Base-by-base conservation (phyloP, 1,284 basidiomycete species). In the Apiotrichum gracile region DNA sequence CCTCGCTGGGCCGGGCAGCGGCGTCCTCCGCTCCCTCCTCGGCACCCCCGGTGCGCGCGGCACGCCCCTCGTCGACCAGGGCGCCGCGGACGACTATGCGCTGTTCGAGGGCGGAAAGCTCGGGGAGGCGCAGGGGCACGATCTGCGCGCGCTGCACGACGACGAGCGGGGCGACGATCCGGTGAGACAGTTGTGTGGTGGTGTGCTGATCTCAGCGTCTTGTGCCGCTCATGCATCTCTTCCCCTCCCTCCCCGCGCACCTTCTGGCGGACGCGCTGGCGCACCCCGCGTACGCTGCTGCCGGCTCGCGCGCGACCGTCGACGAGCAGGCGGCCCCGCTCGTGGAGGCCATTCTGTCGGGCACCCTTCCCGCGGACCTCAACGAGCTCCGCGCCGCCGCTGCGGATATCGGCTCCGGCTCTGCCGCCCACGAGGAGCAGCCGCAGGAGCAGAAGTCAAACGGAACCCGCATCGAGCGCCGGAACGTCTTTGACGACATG, bases 401-500 rank as follows among this genome's bases (percentile, higher is more conserved):
- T 1, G 52, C 49, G 7, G 39, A 25, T 17, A 47, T 47, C 22
- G 39, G 31, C 19, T 27, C 29, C 26, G 19, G 19, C 35, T 43
- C 33, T 13, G 21, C 43, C 2, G 29, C 29, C 9, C 39, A 26
- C 9, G 51, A 42, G 17, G 51, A 35, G 24, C 13, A 25, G 21
- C 19, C 17, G 16, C 4, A 35, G 10, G 21, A 62, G 74, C 61
- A 79, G 78, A 52, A 74, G 70, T 40, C 79, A n/a, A n/a, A n/a
- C n/a, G n/a, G n/a, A n/a, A n/a, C n/a, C n/a, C n/a, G n/a, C n/a
- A n/a, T n/a, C n/a, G n/a, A 80, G 60, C 76, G 87, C 51, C 72
- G 76, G 51, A 92, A 92, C 58, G 77, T 88, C 17, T 68, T 59
- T 62, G 84, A 89, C 61, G 80, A 86, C 42, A 72, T 91, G 72